Conservation (phyloP, 106 monocot species). For the Iris macrosiphon region DNA sequence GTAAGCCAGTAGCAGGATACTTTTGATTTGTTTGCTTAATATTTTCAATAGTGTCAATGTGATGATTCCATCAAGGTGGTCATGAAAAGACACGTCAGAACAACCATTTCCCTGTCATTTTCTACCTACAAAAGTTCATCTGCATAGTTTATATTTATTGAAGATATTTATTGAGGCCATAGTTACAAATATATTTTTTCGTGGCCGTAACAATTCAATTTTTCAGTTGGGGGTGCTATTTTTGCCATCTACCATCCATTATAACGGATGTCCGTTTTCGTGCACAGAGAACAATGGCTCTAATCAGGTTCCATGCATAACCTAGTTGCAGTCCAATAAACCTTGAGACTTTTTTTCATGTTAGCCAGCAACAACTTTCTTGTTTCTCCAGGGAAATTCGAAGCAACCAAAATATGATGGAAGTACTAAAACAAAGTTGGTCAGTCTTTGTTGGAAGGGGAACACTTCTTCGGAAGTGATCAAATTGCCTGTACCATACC, state of each 20-base stretch:
- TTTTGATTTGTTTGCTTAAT: neutral
- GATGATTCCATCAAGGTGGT: too few species aligned
- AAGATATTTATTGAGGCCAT: neutral
- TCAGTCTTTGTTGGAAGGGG: slow-evolving; percentile 37
- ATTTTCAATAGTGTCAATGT: too few species aligned
- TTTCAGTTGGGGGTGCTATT: slow-evolving; percentile 77
- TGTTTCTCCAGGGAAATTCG: slow-evolving; percentile 2
- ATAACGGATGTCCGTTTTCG: slow-evolving; percentile 29
- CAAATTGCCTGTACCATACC: slow-evolving; percentile 68
- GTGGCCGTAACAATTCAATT: neutral
- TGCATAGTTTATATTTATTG: neutral
- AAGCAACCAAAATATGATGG: neutral
- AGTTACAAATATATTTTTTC: too few species aligned
- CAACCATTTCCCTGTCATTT: too few species aligned
- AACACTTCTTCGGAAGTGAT: slow-evolving; percentile 27
- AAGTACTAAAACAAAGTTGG: slow-evolving; percentile 29
- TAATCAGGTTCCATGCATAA: slow-evolving; percentile 10
- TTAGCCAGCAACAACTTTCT: neutral
- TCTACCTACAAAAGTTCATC: neutral
- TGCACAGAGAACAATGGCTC: slow-evolving; percentile 34
- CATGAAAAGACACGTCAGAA: too few species aligned
- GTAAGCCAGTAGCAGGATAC: neutral
- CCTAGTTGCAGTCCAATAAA: neutral
- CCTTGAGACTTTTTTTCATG: neutral
- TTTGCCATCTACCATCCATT: slow-evolving; percentile 32